Evolutionary conservation across 129 eudicot genomes (phyloP).

Genomic region (Helianthus annuus): DNA sequence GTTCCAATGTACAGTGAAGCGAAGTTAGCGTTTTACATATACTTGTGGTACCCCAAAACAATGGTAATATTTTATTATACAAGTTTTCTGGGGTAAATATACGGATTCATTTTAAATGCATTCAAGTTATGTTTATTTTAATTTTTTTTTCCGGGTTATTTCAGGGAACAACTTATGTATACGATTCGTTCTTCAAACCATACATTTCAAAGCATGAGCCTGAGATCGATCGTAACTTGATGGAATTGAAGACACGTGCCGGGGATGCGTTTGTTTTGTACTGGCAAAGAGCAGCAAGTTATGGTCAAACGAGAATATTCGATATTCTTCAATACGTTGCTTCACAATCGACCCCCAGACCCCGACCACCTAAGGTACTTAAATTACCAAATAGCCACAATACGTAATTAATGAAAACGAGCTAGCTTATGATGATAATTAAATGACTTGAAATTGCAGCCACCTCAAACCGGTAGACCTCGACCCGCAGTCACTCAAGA

Average conservation of each 20-base stretch:
- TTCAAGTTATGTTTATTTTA: background rate
- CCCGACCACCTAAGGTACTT: conserved; percentile 68
- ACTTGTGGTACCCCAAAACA: conserved; percentile 90
- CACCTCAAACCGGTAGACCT: conserved; percentile 39
- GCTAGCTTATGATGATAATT: background rate
- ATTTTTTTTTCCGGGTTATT: conserved; percentile 5
- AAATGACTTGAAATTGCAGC: conserved; percentile 35
- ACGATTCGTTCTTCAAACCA: conserved; percentile 36
- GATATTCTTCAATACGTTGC: conserved; percentile 88
- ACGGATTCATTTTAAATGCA: background rate
- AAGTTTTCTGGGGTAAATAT: background rate
- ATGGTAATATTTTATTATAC: conserved; percentile 43
- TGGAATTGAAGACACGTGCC: conserved; percentile 38
- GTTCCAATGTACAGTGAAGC: conserved; percentile 99
- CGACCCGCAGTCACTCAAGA: conserved; percentile 33
- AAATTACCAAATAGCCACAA: background rate
- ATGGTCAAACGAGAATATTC: conserved; percentile 76
- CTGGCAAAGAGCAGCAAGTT: conserved; percentile 71
- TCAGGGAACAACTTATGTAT: conserved; percentile 82
- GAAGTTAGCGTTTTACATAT: conserved; percentile 79
- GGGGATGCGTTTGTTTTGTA: conserved; percentile 50
- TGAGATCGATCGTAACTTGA: conserved; percentile 36
- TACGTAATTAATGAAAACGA: too few relatives aligned
- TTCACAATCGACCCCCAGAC: conserved; percentile 73
- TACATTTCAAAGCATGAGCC: conserved; percentile 42